Evolutionary conservation across 805 yeast genomes (phyloP), one percentile per base, ranked within the genome.

Genomic region (Spathaspora passalidarum): DNA sequence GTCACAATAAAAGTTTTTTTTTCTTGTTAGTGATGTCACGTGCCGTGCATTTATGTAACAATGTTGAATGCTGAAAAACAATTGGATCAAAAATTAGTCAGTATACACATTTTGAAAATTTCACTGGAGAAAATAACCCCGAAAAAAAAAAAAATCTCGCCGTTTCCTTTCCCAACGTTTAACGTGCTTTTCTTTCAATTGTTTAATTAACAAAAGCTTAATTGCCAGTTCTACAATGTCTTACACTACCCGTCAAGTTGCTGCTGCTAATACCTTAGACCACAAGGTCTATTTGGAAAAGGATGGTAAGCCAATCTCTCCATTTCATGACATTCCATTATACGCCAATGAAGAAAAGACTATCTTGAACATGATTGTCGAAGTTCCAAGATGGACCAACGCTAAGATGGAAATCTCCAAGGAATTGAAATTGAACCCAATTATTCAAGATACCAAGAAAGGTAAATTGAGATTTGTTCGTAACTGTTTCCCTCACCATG

Each of bases 401-500:
- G 98, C 97, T 55, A 94, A 94, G 78, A 78, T 91, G 68, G 99
- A 94, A 72, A 90, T 91, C 70, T 81, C 86, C 68, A 91, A 90
- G 75, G 96, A 87, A 60, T 73, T 73, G 57, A 70, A 80, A 39
- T 78, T 90, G 65, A 94, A 94, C 78, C 99, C 99, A 61, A 94
- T 94, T 59, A 76, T 88, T 51, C 99, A 94, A 77, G 99, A 94
- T 73, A 88, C 95, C 64, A 94, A 94, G 79, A 92, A 94, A 79
- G 98, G 97, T 56, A 86, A 89, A 71, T 81, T 90, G 62, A 84
- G 98, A 75, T 94, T 85, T 59, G 98, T 94, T 49, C 85, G 96
- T 76, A 94, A 94, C 81, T 83, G 96, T 69, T 92, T 92, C 88
- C 99, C 99, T 44, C 96, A 88, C 78, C 96, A 94, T 69, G 99